These are phyloP conservation scores for Aurantiochytrium sp. DNA, from an alignment of 108 stramenopile species.

Conservation along the genomic window DNA sequence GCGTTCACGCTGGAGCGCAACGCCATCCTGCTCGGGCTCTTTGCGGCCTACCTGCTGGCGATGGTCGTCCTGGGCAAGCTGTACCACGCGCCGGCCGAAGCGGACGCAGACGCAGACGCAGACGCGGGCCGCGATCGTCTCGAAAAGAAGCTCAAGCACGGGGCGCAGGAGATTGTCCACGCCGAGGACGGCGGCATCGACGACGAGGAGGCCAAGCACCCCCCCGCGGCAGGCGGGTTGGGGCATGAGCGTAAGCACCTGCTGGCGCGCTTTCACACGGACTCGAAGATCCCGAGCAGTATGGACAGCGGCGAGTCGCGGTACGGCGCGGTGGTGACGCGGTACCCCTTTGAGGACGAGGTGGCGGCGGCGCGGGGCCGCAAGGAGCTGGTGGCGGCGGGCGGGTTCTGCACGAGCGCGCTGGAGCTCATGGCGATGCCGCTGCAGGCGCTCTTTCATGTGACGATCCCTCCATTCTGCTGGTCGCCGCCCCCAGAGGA, in stretches of 20 bases:
- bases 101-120: neutral
- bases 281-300: no score
- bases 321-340: neutral
- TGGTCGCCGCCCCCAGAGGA: neutral
- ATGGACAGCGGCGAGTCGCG: neutral
- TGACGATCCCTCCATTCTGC: constrained; percentile 18
- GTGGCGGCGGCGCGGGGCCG: neutral
- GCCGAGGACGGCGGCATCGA: no score
- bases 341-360: neutral
- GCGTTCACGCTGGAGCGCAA: neutral
- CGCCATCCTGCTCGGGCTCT: neutral
- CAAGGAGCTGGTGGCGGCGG: neutral
- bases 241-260: no score
- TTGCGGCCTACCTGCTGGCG: neutral
- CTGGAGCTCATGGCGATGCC: neutral
- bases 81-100: neutral
- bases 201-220: no score
- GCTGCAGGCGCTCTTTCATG: neutral
- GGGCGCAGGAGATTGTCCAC: no score
- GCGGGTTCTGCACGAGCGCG: neutral
- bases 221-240: no score
- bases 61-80: neutral
- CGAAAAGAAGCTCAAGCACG: no score
- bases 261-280: no score
- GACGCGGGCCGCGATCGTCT: no score